Evolutionary conservation across 75 land plant genomes (phyloP).

Genomic region (Ceratopteris richardii): DNA sequence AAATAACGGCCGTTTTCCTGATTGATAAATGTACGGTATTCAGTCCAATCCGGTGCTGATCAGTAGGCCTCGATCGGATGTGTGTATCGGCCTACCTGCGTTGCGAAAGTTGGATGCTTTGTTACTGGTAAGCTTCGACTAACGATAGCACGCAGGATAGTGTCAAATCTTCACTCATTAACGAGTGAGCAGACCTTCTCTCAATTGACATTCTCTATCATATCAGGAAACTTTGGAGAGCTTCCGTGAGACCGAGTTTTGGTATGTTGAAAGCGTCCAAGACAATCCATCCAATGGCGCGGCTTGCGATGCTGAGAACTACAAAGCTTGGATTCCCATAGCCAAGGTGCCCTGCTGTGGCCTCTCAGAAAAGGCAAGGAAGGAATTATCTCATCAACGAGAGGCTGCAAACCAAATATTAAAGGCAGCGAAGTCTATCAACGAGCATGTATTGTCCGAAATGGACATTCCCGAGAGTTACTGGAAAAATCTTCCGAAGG

Average conservation of each 20-base stretch:
- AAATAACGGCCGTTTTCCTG: not conserved
- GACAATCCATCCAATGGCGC: slow-evolving; percentile 9
- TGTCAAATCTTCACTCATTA: not conserved
- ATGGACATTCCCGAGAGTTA: slow-evolving; percentile 87
- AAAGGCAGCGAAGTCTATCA: slow-evolving; percentile 93
- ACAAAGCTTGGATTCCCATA: slow-evolving; percentile 91
- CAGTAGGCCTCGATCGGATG: slow-evolving; percentile 69
- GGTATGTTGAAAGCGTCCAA: slow-evolving; percentile 49
- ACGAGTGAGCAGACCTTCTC: too few relatives aligned
- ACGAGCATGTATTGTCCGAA: slow-evolving; percentile 73
- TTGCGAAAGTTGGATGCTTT: slow-evolving; percentile 67
- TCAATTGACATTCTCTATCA: too few relatives aligned
- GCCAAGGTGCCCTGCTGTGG: slow-evolving; percentile 74
- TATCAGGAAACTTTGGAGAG: slow-evolving; percentile 42
- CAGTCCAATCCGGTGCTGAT: slow-evolving; percentile 68
- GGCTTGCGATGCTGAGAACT: slow-evolving; percentile 52
- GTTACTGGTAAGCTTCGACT: slow-evolving; percentile 59
- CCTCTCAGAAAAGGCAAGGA: slow-evolving; percentile 57
- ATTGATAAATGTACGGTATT: too few relatives aligned
- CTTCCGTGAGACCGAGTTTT: slow-evolving; percentile 38
- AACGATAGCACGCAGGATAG: not conserved
- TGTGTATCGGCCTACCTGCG: slow-evolving; percentile 70
- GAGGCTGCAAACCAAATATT: slow-evolving; percentile 82
- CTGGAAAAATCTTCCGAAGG: slow-evolving; percentile 82
- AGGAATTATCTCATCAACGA: slow-evolving; percentile 61